Conservation (phyloP, 2,329 filamentous ascomycete genomes). For the Amauroascus verrucosus region DNA sequence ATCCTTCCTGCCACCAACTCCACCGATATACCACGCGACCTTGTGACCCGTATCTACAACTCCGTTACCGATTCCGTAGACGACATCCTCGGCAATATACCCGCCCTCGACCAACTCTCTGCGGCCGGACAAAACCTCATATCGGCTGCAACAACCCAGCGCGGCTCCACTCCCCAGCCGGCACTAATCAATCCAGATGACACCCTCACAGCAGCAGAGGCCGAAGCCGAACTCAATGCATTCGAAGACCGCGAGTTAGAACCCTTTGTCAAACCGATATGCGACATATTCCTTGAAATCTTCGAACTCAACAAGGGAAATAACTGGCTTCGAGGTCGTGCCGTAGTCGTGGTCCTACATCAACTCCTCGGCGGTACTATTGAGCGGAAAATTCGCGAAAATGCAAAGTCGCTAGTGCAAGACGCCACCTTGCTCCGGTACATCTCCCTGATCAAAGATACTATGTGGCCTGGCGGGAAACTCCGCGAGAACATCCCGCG, state of each 20-base stretch:
- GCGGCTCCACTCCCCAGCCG: conserved; percentile 27
- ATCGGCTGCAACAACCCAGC: conserved; percentile 43
- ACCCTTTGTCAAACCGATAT: conserved; percentile 96
- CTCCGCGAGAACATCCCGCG: conserved; percentile 46
- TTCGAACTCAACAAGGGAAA: conserved; percentile 92
- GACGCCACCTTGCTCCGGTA: conserved; percentile 73
- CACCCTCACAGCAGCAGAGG: conserved; percentile 54
- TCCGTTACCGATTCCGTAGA: conserved; percentile 97
- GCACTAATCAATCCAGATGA: conserved; percentile 34
- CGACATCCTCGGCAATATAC: conserved; percentile 91
- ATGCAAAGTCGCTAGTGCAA: conserved; percentile 59
- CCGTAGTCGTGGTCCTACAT: conserved; percentile 91
- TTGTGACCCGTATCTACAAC: conserved; percentile 90
- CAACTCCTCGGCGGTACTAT: conserved; percentile 93
- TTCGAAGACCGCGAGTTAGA: conserved; percentile 84
- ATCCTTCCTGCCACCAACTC: conserved; percentile 55
- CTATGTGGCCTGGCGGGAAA: conserved; percentile 60
- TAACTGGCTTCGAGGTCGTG: conserved; percentile 91
- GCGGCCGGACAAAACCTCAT: conserved; percentile 79
- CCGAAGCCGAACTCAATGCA: conserved; percentile 84
- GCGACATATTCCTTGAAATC: conserved; percentile 89
- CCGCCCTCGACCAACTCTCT: conserved; percentile 87
- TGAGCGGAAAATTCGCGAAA: conserved; percentile 86
- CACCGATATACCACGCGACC: conserved; percentile 51
- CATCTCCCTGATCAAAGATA: conserved; percentile 60